Percentiles rank a stretch among this genome's conserved stretches.
Conservation (phyloP, 2,329 filamentous ascomycete genomes). For the Paracoccidioides lutzii region DNA sequence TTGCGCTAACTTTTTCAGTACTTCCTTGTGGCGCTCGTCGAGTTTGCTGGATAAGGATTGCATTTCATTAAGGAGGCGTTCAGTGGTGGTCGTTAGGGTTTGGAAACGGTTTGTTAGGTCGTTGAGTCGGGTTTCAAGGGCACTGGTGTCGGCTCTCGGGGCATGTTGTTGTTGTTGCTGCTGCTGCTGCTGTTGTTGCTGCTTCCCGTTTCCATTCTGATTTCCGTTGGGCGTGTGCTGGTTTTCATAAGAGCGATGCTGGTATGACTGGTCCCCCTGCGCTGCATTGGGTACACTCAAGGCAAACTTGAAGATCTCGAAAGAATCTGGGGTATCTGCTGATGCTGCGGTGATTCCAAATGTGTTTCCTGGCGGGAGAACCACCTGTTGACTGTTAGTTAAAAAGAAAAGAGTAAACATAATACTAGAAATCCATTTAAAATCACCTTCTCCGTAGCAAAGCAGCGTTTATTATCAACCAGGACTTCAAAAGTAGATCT, state of each 20-base stretch:
- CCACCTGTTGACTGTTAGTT: slow-evolving; percentile 39
- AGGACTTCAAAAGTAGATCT: slow-evolving; percentile 58
- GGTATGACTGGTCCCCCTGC: neutral
- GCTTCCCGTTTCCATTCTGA: slow-evolving; percentile 22
- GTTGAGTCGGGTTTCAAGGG: slow-evolving; percentile 21
- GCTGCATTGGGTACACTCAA: slow-evolving; percentile 43
- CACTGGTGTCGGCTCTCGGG: slow-evolving; percentile 19
- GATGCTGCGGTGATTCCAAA: slow-evolving; percentile 82
- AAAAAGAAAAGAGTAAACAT: neutral
- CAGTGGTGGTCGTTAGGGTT: slow-evolving; percentile 47
- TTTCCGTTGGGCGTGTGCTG: slow-evolving; percentile 15
- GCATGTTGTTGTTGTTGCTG: slow-evolving; percentile 11
- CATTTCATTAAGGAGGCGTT: slow-evolving; percentile 40
- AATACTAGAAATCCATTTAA: neutral
- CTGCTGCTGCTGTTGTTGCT: slow-evolving; percentile 10
- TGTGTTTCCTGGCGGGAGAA: slow-evolving; percentile 65
- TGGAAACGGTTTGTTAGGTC: slow-evolving; percentile 65
- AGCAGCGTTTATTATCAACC: slow-evolving; percentile 69
- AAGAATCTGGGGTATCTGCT: slow-evolving; percentile 83
- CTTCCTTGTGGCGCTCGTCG: slow-evolving; percentile 42
- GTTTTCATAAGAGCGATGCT: slow-evolving; percentile 9
- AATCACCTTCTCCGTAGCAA: slow-evolving; percentile 56
- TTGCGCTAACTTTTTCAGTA: slow-evolving; percentile 25
- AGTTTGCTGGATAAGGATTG: slow-evolving; percentile 40
- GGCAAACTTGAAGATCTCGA: slow-evolving; percentile 80